Percentiles rank a stretch among this genome's conserved stretches.
These are phyloP conservation scores for Apiospora phragmitis DNA, from an alignment of 2,329 filamentous ascomycete species.

Conservation along the genomic window DNA sequence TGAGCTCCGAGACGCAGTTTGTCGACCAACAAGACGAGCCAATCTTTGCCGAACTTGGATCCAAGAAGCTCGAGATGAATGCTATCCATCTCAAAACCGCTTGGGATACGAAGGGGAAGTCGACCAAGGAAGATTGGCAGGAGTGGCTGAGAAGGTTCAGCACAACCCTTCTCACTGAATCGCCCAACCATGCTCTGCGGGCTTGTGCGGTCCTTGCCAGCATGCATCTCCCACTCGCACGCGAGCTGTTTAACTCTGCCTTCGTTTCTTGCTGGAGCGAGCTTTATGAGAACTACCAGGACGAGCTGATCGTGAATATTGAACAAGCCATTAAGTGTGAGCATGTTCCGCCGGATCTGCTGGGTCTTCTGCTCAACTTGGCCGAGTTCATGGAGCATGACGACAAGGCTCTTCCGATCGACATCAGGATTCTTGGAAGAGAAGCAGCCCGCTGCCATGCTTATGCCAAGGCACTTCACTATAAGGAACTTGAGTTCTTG, in stretches of 20 bases:
- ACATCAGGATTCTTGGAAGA: conserved; percentile 90
- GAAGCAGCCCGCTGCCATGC: conserved; percentile 97
- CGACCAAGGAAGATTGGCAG: conserved; percentile 97
- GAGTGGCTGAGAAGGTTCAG: conserved; percentile 98
- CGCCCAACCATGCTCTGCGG: conserved; percentile 89
- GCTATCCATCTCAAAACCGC: conserved; percentile 95
- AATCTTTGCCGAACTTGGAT: conserved; percentile 78
- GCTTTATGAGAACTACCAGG: conserved; percentile 93
- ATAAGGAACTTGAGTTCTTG: conserved; percentile 97
- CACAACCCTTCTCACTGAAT: conserved; percentile 91
- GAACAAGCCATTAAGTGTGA: conserved; percentile 94
- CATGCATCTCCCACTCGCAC: conserved; percentile 86
- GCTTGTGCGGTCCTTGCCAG: conserved; percentile 91
- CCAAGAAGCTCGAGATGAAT: conserved; percentile 95
- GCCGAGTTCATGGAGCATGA: conserved; percentile 99
- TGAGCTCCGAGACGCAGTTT: conserved; percentile 84
- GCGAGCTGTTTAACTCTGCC: conserved; percentile 95
- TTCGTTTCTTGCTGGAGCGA: conserved; percentile 99
- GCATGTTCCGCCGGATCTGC: conserved; percentile 92
- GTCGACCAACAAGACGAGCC: conserved; percentile 77
- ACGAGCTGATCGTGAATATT: conserved; percentile 93
- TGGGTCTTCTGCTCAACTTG: conserved; percentile 91
- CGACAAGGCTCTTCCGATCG: conserved; percentile 96
- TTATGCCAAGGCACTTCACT: conserved; percentile 96
- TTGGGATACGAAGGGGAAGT: conserved; percentile 96